phyloP scores from a whole-genome alignment of 306 rosid species.

The Sechiopsis laciniata region DNA sequence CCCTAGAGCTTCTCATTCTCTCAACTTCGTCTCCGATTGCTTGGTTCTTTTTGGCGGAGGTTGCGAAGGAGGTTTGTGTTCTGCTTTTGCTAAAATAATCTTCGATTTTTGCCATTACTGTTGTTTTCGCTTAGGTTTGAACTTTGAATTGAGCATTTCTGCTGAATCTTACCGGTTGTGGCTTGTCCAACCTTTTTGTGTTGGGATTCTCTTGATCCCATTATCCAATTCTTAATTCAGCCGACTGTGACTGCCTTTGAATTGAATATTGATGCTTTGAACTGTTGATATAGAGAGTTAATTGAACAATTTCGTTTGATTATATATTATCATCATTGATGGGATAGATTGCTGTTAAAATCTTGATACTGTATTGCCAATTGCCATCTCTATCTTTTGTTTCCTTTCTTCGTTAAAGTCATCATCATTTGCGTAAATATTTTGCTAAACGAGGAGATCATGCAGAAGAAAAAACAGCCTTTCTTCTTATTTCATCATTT shows the following conservation, averaged over 20 bases:
- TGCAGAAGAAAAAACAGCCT: not conserved
- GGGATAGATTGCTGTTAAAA: not conserved
- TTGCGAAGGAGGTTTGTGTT: constrained; percentile 77
- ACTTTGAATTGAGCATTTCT: not conserved
- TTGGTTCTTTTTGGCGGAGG: constrained; percentile 87
- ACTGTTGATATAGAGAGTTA: not conserved
- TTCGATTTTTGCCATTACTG: not conserved
- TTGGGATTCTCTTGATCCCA: not conserved
- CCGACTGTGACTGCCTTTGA: not conserved
- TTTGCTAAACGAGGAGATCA: not conserved
- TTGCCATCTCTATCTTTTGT: not conserved
- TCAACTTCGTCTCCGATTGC: constrained; percentile 74
- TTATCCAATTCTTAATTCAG: not conserved
- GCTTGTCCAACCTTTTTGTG: not conserved
- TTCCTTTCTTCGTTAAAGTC: not conserved
- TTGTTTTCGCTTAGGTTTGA: not conserved
- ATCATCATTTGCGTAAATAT: not conserved
- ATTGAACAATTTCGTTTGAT: not conserved
- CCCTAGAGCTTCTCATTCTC: constrained; percentile 93
- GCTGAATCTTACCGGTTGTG: not conserved
- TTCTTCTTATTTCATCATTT: not conserved
- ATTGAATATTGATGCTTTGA: too few species aligned
- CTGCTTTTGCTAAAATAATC: not conserved
- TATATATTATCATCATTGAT: not conserved
- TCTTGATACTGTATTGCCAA: not conserved